A percentile compares a stretch with the other conserved stretches of the same genome.
These are phyloP conservation scores for Tephrocybe sp. DNA, from an alignment of 768 basidiomycete species.

Conservation along the genomic window DNA sequence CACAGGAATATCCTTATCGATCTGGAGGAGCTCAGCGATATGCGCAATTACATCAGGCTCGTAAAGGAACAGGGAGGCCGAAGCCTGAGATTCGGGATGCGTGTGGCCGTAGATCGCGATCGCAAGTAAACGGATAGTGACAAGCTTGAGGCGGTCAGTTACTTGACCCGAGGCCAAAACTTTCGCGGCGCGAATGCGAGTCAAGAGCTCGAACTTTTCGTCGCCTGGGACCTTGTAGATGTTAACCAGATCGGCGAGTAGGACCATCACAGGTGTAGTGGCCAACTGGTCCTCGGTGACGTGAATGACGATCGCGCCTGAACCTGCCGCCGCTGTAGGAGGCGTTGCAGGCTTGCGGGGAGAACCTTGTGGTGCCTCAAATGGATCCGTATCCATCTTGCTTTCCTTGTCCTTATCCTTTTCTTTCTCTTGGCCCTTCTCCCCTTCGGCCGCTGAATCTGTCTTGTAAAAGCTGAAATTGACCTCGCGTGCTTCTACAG, in stretches of 20 bases:
- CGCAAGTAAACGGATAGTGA: slow-evolving; percentile 79
- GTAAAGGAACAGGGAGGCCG: slow-evolving; percentile 85
- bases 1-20: slow-evolving; percentile 70
- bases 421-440: slow-evolving; percentile 42
- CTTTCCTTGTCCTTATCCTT: slow-evolving; percentile 51
- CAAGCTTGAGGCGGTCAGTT: slow-evolving; percentile 73
- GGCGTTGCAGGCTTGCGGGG: slow-evolving; percentile 46
- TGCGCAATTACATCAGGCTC: slow-evolving; percentile 92
- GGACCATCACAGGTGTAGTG: slow-evolving; percentile 67
- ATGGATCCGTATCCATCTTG: slow-evolving; percentile 43
- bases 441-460: slow-evolving; percentile 30
- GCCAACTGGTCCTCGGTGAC: slow-evolving; percentile 62
- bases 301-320: slow-evolving; percentile 61
- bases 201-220: slow-evolving; percentile 87
- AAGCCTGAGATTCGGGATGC: slow-evolving; percentile 74
- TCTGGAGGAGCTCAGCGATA: slow-evolving; percentile 85
- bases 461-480: slow-evolving; percentile 81
- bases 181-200: slow-evolving; percentile 80
- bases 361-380: slow-evolving; percentile 42
- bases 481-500: slow-evolving; percentile 74
- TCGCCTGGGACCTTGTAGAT: slow-evolving; percentile 68
- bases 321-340: slow-evolving; percentile 28
- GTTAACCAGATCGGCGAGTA: slow-evolving; percentile 74
- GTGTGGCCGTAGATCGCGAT: slow-evolving; percentile 92
- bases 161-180: slow-evolving; percentile 60